A percentile compares a stretch with the other conserved stretches of the same genome.
phyloP scores from a whole-genome alignment of 73 alveolate species.

The Tetrahymena thermophila region DNA sequence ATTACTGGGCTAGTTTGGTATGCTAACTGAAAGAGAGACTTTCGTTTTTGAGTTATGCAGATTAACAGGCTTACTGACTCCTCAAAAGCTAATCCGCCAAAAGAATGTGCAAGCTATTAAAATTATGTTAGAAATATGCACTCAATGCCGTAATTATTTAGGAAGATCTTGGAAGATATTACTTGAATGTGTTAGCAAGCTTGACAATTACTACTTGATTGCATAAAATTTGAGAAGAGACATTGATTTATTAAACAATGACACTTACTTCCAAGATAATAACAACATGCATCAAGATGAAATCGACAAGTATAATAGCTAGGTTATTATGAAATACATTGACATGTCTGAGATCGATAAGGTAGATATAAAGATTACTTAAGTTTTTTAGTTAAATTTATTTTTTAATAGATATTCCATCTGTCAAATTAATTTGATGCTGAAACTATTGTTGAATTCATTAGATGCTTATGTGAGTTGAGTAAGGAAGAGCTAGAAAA shows the following conservation, averaged over 20 bases:
- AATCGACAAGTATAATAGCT: neutral
- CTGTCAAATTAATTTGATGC: constrained; percentile 64
- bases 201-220: constrained; percentile 35
- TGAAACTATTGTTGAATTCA: constrained; percentile 71
- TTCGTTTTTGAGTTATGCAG: constrained; percentile 60
- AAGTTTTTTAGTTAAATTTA: neutral
- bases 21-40: constrained; percentile 61
- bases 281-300: neutral
- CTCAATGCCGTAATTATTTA: constrained; percentile 53
- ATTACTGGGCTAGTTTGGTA: constrained; percentile 50
- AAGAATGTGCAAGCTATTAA: constrained; percentile 62
- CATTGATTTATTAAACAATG: neutral
- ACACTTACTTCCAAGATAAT: neutral
- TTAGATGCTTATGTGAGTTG: constrained; percentile 63
- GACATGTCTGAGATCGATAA: neutral
- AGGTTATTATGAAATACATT: neutral
- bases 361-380: neutral
- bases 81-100: constrained; percentile 40
- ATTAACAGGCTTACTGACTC: constrained; percentile 47
- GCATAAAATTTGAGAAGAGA: neutral
- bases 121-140: constrained; percentile 54
- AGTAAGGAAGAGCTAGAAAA: constrained; percentile 63
- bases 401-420: constrained; percentile 47
- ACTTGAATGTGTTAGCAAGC: constrained; percentile 54
- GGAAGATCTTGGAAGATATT: constrained; percentile 58